Base-by-base conservation (phyloP, 2,329 filamentous ascomycete genomes). In the Fusarium sp. region DNA sequence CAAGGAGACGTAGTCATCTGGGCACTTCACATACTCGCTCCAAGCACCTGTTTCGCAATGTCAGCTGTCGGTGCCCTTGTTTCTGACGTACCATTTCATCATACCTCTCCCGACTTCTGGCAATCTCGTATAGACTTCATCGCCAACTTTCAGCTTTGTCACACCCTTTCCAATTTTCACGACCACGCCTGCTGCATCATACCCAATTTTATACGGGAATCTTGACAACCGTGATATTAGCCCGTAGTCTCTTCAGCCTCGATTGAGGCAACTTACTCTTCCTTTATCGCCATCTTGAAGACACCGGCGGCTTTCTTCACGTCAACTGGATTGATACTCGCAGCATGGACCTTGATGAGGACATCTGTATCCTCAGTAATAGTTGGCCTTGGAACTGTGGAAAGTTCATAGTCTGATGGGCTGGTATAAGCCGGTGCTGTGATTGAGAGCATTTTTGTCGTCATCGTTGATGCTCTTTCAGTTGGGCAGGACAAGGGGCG, bases 371-470 rank as follows among this genome's bases (percentile, higher is more conserved):
- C 44, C 1, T 3, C 25, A 1, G 7, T 58, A 8, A 58, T 20
- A 1, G 4, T 10, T 25, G 55, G 55, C 4, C 0, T 35, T 1
- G 55, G 12, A 0, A 29, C 15, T 0, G 9, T 39, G 0, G 44
- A 38, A 1, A 52, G 1, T 1, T 52, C 25, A 2, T 58, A 58
- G 17, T 25, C 42, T 4, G 0, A 1, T 15, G 55, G 55, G 25
- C n/a, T 22, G 0, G 55, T 50, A 25, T 52, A 58, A 4, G 5
- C 4, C 0, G 42, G 55, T 15, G 33, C 33, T 4, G 44, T 58
- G 5, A 58, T 15, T 2, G 55, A 38, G 4, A 58, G 55, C 55
- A 58, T 58, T 0, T 25, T 18, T n/a, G 42, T 7, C 2, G 0
- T 7, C 31, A 57, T 29, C 12, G 3, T 35, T 14, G 20, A 4